Base-by-base conservation (phyloP, 1,139 yeast genomes). In the Candida sp. region DNA sequence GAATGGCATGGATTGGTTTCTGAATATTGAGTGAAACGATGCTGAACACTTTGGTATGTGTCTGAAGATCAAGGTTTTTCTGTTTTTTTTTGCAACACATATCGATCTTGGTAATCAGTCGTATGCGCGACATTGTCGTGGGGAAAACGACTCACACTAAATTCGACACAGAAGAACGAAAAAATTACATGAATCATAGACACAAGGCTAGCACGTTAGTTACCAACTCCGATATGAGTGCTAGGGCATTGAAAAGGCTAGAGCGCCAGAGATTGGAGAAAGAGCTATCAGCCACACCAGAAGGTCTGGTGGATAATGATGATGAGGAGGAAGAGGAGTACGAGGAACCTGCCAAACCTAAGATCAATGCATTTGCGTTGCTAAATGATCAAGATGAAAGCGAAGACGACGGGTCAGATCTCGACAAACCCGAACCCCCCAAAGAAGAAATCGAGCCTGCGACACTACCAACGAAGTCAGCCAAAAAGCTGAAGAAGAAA, bases 201-300 rank as follows among this genome's bases (percentile, higher is more conserved):
- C 6, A 27, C 12, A 42, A 31, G 17, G 40, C 35, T 33, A 4
- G 17, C 42, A 47, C n/a, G 11, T 17, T 55, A 28, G 31, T 12
- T 32, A 23, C 38, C 26, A 12, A 11, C 26, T 8, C 3, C 28
- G 12, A 12, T 30, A 86, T 87, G 94, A 86, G 92, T 73, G 83
- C 88, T 2, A 77, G 92, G 63, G 89, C 88, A 7, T 68, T 87
- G 51, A 78, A 81, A 59, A 77, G 81, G 55, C 69, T 85, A 9
- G 80, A 78, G 49, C 69, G 69, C 51, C 76, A 77, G 54, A 72
- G 71, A 49, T 73, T 75, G 49, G 78, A 75, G 32, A 58, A 52
- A 17, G 47, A 48, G 4, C 32, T 40, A 30, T 25, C 45, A 39
- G 35, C 17, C 26, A 37, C 33, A 7, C 40, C 26, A 35, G 41